Percentiles rank a stretch among this genome's conserved stretches.
Conservation (phyloP, 805 yeast genomes). For the Schizosaccharomyces cryophilus region DNA sequence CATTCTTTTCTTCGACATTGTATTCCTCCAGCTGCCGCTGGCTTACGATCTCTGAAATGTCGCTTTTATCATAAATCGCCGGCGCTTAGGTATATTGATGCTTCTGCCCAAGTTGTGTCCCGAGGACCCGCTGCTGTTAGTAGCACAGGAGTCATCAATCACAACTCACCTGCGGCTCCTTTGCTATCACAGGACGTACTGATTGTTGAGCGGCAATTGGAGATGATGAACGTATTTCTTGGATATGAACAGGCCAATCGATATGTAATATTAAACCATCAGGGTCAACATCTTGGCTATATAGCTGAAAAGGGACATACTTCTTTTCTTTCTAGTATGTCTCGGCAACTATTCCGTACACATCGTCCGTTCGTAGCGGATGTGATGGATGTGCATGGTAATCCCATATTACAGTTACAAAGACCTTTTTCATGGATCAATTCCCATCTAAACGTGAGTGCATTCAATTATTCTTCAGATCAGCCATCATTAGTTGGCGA, state of each 20-base stretch:
- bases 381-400: conserved; percentile 15
- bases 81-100: background rate
- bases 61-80: background rate
- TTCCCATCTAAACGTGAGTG: conserved; percentile 58
- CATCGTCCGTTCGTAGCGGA: conserved; percentile 45
- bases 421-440: conserved; percentile 76
- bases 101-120: background rate
- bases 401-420: conserved; percentile 22
- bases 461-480: conserved; percentile 20
- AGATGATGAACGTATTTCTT: conserved; percentile 60
- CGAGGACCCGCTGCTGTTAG: background rate
- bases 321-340: conserved; percentile 41
- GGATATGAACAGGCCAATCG: conserved; percentile 83
- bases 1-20: too few relatives aligned
- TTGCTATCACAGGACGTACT: conserved; percentile 58
- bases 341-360: conserved; percentile 41
- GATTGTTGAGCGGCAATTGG: conserved; percentile 69
- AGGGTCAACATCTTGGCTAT: conserved; percentile 52
- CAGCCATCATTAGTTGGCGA: conserved; percentile 46
- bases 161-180: conserved; percentile 27
- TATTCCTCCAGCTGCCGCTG: background rate
- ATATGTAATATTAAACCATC: conserved; percentile 19
- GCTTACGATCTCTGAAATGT: background rate
- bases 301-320: conserved; percentile 31
- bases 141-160: background rate